Evolutionary conservation across 305 asterid genomes (phyloP).

Genomic region (Withania somnifera): DNA sequence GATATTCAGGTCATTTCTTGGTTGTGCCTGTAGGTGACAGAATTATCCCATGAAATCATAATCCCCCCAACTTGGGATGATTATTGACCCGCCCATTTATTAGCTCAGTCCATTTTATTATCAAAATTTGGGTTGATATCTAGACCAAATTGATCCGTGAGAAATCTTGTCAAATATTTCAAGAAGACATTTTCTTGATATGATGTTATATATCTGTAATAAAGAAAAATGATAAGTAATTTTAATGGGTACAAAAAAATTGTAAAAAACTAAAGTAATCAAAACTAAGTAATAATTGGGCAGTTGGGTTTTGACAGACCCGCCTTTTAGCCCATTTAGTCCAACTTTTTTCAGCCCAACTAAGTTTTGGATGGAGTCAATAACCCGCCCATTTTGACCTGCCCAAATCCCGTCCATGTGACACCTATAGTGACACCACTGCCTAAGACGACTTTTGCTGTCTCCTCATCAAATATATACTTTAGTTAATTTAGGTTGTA

Average conservation of each 20-base stretch:
- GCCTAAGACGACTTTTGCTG: neutral
- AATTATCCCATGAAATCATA: neutral
- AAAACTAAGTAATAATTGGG: neutral
- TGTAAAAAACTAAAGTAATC: neutral
- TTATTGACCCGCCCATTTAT: neutral
- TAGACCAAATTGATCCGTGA: neutral
- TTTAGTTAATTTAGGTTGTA: neutral
- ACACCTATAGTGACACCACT: neutral
- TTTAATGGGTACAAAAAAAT: neutral
- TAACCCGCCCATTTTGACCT: neutral
- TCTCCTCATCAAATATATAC: neutral
- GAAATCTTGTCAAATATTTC: neutral
- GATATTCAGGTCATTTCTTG: neutral
- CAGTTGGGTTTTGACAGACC: neutral
- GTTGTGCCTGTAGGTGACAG: neutral
- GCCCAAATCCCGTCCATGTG: neutral
- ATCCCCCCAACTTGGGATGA: neutral
- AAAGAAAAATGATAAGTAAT: neutral
- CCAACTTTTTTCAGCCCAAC: neutral
- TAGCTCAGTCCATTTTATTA: neutral
- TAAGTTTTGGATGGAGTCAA: neutral
- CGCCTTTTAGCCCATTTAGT: neutral
- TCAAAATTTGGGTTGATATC: neutral
- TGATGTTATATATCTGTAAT: neutral
- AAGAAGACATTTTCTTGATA: neutral